These are phyloP conservation scores for Stentor roeselii DNA, from an alignment of 73 alveolate genomes.

Conservation along the genomic window DNA sequence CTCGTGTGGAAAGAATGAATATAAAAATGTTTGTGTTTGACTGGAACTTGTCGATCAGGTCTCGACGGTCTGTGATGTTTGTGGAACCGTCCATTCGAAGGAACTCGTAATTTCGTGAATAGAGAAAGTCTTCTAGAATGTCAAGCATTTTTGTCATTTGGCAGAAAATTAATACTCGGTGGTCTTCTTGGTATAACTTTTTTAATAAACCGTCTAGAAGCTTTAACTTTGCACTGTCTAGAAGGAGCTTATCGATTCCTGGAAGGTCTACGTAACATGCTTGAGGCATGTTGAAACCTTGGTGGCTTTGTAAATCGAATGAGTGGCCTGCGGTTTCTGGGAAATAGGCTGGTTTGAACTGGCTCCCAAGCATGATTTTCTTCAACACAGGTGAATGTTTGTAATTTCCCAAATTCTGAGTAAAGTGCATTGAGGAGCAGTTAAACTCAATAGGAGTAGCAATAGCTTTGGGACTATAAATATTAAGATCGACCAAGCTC, in stretches of 20 bases:
- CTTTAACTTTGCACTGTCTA: constrained; percentile 35
- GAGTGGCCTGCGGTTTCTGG: background rate
- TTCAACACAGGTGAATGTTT: constrained; percentile 6
- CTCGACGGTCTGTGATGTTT: constrained; percentile 90
- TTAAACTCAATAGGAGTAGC: constrained; percentile 19
- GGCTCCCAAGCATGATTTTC: background rate
- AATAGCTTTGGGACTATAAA: background rate
- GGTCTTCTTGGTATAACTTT: constrained; percentile 72
- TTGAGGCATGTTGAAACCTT: constrained; percentile 85
- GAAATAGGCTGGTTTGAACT: constrained; percentile 8
- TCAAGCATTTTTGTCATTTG: constrained; percentile 99
- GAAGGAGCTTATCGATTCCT: constrained; percentile 25
- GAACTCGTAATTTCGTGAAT: constrained; percentile 80
- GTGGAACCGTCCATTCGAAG: constrained; percentile 99
- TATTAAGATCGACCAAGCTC: background rate
- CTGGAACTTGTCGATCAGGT: constrained; percentile 62
- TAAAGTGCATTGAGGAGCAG: constrained; percentile 6
- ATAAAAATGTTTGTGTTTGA: constrained; percentile 86
- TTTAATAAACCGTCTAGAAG: constrained; percentile 77
- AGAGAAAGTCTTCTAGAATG: constrained; percentile 93
- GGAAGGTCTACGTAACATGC: constrained; percentile 50
- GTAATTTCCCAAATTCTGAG: background rate
- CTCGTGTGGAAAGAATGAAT: constrained; percentile 94
- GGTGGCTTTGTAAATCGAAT: background rate
- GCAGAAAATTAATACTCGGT: constrained; percentile 91